Conservation (phyloP, 768 basidiomycete genomes). For the Amanita brunnescens region DNA sequence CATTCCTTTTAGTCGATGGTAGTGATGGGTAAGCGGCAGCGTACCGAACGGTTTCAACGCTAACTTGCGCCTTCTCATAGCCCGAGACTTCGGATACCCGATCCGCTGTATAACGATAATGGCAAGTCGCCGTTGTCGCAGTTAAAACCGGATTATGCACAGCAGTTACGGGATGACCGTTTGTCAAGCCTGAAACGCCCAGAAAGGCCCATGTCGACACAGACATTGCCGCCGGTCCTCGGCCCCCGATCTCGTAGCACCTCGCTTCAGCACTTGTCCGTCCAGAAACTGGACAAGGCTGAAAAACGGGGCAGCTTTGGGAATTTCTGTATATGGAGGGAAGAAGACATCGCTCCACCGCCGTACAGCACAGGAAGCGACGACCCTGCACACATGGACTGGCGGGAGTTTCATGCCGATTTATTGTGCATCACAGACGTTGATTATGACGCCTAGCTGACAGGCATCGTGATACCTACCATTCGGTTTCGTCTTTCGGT, state of each 20-base stretch:
- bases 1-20: constrained; percentile 18
- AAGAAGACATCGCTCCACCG: background rate
- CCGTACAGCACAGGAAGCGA: constrained; percentile 19
- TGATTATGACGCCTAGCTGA: background rate
- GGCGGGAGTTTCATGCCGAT: constrained; percentile 50
- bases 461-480: background rate
- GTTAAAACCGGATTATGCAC: background rate
- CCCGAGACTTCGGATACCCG: background rate
- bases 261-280: constrained; percentile 1
- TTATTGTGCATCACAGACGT: background rate
- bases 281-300: background rate
- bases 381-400: constrained; percentile 38
- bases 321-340: background rate
- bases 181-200: background rate
- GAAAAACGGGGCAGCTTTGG: background rate
- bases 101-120: background rate
- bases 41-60: background rate
- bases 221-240: constrained; percentile 16
- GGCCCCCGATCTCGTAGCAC: background rate
- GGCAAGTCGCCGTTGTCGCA: background rate
- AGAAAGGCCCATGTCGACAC: constrained; percentile 15
- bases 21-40: constrained; percentile 16
- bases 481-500: no score
- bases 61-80: background rate
- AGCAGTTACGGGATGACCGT: constrained; percentile 2